These are phyloP conservation scores for Zanthoxylum bungeanum DNA, from an alignment of 345 rosid genomes.

Conservation along the genomic window DNA sequence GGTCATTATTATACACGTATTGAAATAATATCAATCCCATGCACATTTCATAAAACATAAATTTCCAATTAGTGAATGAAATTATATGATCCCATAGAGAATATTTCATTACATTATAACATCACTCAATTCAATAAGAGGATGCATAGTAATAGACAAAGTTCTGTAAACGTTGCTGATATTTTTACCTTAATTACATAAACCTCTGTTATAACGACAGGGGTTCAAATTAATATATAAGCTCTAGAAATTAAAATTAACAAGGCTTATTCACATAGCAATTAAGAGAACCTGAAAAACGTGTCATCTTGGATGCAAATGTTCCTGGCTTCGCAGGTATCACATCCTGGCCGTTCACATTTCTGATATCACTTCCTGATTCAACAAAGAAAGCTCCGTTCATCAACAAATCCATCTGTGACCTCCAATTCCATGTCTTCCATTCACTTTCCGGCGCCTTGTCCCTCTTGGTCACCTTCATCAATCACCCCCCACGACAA, in stretches of 20 bases:
- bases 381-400: constrained; percentile 68
- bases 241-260: constrained; percentile 16
- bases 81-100: background rate
- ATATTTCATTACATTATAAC: background rate
- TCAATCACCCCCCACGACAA: background rate
- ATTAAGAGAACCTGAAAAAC: constrained; percentile 47
- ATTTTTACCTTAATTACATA: background rate
- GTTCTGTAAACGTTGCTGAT: background rate
- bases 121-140: background rate
- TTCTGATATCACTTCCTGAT: constrained; percentile 41
- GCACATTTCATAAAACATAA: background rate
- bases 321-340: constrained; percentile 50
- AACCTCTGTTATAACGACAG: constrained; percentile 12
- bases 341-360: constrained; percentile 14
- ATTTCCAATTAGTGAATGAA: constrained; percentile 1
- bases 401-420: constrained; percentile 58
- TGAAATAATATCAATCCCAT: background rate
- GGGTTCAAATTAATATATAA: background rate
- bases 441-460: constrained; percentile 36
- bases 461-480: constrained; percentile 56
- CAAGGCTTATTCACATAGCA: constrained; percentile 30
- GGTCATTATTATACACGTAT: background rate
- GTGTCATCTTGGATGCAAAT: constrained; percentile 36
- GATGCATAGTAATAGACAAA: background rate
- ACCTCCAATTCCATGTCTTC: constrained; percentile 69